phyloP scores from a whole-genome alignment of 1,284 basidiomycete species.

The Ceratobasidium sp. region DNA sequence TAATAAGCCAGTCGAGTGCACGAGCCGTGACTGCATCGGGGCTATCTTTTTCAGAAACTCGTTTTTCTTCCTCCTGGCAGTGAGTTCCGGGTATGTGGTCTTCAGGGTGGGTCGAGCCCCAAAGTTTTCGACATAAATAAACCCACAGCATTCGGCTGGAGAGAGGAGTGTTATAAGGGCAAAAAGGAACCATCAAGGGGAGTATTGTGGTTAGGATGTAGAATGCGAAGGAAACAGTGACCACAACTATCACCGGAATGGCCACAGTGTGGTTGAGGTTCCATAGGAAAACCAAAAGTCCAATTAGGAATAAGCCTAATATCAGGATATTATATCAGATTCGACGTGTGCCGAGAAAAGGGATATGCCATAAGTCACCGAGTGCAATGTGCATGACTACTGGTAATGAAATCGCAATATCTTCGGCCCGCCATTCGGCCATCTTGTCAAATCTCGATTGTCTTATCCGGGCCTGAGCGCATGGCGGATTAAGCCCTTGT shows the following conservation, averaged over 20 bases:
- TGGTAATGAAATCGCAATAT: neutral
- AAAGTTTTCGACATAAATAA: neutral
- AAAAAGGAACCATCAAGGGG: neutral
- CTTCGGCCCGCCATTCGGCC: neutral
- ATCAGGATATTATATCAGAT: too few species aligned
- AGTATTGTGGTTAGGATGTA: neutral
- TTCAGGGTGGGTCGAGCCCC: neutral
- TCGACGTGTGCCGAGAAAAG: too few species aligned
- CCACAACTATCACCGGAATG: neutral
- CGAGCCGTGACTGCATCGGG: neutral
- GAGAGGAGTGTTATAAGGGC: slow-evolving; percentile 22
- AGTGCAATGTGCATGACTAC: slow-evolving; percentile 18
- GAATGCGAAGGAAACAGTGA: neutral
- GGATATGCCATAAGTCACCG: neutral
- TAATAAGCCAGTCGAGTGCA: slow-evolving; percentile 13
- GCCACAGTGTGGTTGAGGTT: neutral
- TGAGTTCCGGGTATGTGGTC: neutral
- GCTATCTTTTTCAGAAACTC: neutral
- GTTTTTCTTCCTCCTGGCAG: slow-evolving; percentile 5
- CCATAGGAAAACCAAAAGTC: slow-evolving; percentile 2
- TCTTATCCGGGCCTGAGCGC: slow-evolving; percentile 8
- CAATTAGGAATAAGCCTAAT: slow-evolving; percentile 16
- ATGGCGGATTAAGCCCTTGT: neutral
- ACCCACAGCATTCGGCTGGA: slow-evolving; percentile 5
- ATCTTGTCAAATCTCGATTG: slow-evolving; percentile 17